Evolutionary conservation across 192 early-diverging fungal species (phyloP).

Genomic region (Radiomyces spectabilis): DNA sequence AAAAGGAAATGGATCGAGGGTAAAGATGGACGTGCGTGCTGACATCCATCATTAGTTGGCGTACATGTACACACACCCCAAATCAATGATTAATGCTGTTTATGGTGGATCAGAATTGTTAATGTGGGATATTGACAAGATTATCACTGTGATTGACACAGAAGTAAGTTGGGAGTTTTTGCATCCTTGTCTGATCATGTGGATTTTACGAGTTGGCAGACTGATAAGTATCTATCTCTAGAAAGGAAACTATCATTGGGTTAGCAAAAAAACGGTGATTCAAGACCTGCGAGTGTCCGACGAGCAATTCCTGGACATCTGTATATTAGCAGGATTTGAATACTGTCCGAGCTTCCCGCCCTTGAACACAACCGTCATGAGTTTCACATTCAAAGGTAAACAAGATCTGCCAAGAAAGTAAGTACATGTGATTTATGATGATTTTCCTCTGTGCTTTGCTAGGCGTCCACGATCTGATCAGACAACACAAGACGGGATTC

Average conservation of each 20-base stretch:
- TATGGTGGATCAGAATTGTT: slow-evolving; percentile 66
- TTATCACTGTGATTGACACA: slow-evolving; percentile 60
- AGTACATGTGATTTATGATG: not conserved
- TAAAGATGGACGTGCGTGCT: not conserved
- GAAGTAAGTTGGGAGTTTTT: slow-evolving; percentile 18
- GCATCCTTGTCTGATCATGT: too few species aligned
- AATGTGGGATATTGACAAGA: slow-evolving; percentile 70
- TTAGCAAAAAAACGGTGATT: slow-evolving; percentile 56
- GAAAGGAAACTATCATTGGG: slow-evolving; percentile 56
- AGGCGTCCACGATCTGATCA: slow-evolving; percentile 51
- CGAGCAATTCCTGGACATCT: slow-evolving; percentile 73
- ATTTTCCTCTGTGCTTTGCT: not conserved
- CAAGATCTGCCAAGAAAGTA: not conserved
- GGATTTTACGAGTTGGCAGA: too few species aligned
- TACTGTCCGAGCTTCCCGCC: slow-evolving; percentile 67
- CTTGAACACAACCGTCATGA: slow-evolving; percentile 37
- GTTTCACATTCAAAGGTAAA: slow-evolving; percentile 64
- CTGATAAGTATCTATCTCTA: slow-evolving; percentile 8
- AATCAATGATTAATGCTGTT: slow-evolving; percentile 62
- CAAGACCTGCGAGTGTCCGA: slow-evolving; percentile 48
- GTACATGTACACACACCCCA: slow-evolving; percentile 62
- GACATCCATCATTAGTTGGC: slow-evolving; percentile 42
- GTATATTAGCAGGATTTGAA: slow-evolving; percentile 75
- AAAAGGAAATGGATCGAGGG: not conserved
- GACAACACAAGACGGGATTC: slow-evolving; percentile 65